Conservation (phyloP, 768 basidiomycete genomes). For the Trametes cubensis region DNA sequence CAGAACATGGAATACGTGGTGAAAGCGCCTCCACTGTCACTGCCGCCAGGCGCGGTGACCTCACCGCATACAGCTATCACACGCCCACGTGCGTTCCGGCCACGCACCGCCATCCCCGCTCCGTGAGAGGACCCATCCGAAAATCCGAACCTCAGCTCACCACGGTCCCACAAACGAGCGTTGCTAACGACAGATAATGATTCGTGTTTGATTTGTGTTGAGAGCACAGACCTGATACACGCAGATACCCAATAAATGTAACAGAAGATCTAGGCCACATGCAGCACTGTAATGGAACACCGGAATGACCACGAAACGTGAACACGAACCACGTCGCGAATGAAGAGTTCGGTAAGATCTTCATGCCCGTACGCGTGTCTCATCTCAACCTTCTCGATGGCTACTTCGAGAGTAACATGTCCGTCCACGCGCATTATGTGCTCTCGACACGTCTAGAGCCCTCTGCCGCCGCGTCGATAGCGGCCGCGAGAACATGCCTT, state of each 20-base stretch:
- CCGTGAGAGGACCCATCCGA: background rate
- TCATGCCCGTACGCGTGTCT: background rate
- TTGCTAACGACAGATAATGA: too few relatives aligned
- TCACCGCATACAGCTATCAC: slow-evolving; percentile 25
- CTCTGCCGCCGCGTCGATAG: slow-evolving; percentile 21
- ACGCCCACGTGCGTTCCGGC: slow-evolving; percentile 18
- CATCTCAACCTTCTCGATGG: slow-evolving; percentile 16
- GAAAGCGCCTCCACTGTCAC: slow-evolving; percentile 12
- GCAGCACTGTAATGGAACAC: slow-evolving; percentile 6
- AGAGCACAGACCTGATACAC: background rate
- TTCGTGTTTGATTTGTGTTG: too few relatives aligned
- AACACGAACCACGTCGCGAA: background rate
- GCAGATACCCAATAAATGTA: slow-evolving; percentile 6
- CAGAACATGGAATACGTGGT: slow-evolving; percentile 26
- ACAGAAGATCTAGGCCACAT: background rate
- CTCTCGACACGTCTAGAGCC: slow-evolving; percentile 6
- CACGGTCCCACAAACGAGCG: background rate
- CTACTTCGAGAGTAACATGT: slow-evolving; percentile 19
- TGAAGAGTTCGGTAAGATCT: slow-evolving; percentile 9
- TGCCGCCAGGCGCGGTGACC: slow-evolving; percentile 20
- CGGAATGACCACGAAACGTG: background rate
- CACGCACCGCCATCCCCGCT: background rate
- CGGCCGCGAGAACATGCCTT: slow-evolving; percentile 46
- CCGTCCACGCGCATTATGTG: slow-evolving; percentile 14
- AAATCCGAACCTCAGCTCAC: background rate